Percentiles rank a stretch among this genome's conserved stretches.
phyloP scores from a whole-genome alignment of 2,329 filamentous ascomycete genomes.

The Furcasterigmium sp. region DNA sequence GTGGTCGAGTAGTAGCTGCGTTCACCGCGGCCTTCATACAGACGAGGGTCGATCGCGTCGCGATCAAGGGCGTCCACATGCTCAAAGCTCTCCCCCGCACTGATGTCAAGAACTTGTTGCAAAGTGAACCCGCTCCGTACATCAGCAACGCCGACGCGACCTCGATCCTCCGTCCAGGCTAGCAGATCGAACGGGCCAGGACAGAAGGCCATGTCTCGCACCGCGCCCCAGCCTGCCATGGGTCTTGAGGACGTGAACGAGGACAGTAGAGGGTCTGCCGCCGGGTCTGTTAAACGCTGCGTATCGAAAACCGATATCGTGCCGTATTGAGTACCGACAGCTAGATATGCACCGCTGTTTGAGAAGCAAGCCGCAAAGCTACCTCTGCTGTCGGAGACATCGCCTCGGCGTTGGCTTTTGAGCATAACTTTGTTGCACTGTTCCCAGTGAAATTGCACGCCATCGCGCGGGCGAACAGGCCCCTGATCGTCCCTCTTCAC shows the following conservation, averaged over 20 bases:
- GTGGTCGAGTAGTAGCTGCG: slow-evolving; percentile 29
- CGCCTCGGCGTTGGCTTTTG: slow-evolving; percentile 50
- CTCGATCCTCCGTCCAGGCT: slow-evolving; percentile 89
- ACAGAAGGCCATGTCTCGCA: slow-evolving; percentile 88
- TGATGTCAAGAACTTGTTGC: slow-evolving; percentile 64
- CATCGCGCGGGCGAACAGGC: slow-evolving; percentile 16
- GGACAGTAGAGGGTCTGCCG: slow-evolving; percentile 61
- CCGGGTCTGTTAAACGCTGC: slow-evolving; percentile 33
- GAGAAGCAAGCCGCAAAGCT: slow-evolving; percentile 80
- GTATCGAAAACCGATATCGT: slow-evolving; percentile 72
- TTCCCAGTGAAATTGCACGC: slow-evolving; percentile 42
- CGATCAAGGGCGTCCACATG: slow-evolving; percentile 52
- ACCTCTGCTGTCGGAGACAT: slow-evolving; percentile 52
- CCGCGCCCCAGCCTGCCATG: slow-evolving; percentile 65
- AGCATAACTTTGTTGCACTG: slow-evolving; percentile 47
- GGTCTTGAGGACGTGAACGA: slow-evolving; percentile 75
- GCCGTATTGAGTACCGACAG: slow-evolving; percentile 75
- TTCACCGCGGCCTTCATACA: slow-evolving; percentile 42
- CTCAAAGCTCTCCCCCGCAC: slow-evolving; percentile 51
- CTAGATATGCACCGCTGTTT: slow-evolving; percentile 63
- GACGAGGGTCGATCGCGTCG: slow-evolving; percentile 46
- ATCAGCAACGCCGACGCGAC: slow-evolving; percentile 69
- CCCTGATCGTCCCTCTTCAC: slow-evolving; percentile 24
- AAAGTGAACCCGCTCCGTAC: slow-evolving; percentile 60
- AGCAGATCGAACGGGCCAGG: slow-evolving; percentile 86